Conservation (phyloP, 257 asterid species). For the Plantago major region DNA sequence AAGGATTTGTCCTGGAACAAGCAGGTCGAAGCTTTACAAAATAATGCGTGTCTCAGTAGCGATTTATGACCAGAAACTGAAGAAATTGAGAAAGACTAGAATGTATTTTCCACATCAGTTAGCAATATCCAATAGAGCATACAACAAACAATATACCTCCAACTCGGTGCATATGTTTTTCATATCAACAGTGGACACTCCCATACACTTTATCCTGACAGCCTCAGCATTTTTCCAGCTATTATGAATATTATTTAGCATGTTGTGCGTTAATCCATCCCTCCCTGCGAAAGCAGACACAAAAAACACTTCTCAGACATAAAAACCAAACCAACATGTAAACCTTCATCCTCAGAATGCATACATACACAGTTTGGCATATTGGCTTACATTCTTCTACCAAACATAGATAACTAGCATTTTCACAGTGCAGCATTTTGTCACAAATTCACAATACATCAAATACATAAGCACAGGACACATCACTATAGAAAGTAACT, state of each 20-base stretch:
- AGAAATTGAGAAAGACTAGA: neutral
- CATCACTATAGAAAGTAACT: no score
- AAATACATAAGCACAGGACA: no score
- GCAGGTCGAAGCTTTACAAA: slow-evolving; percentile 2
- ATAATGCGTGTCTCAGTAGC: neutral
- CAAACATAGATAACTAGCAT: no score
- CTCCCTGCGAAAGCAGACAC: slow-evolving; percentile 48
- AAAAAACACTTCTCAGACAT: neutral
- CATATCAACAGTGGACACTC: slow-evolving; percentile 94
- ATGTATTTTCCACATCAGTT: no score
- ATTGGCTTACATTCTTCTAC: no score
- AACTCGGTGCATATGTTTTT: slow-evolving; percentile 72
- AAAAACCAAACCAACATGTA: neutral
- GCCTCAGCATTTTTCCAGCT: slow-evolving; percentile 88
- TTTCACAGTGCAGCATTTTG: neutral
- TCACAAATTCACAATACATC: neutral
- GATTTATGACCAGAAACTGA: neutral
- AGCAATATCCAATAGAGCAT: no score
- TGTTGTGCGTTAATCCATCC: slow-evolving; percentile 93
- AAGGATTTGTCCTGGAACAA: slow-evolving; percentile 71
- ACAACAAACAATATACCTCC: slow-evolving; percentile 55
- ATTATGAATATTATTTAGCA: slow-evolving; percentile 83
- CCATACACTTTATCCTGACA: slow-evolving; percentile 92
- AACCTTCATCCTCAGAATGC: neutral
- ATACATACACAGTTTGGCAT: no score